Evolutionary conservation across 106 monocot genomes (phyloP).

Genomic region (Iris macrosiphon): DNA sequence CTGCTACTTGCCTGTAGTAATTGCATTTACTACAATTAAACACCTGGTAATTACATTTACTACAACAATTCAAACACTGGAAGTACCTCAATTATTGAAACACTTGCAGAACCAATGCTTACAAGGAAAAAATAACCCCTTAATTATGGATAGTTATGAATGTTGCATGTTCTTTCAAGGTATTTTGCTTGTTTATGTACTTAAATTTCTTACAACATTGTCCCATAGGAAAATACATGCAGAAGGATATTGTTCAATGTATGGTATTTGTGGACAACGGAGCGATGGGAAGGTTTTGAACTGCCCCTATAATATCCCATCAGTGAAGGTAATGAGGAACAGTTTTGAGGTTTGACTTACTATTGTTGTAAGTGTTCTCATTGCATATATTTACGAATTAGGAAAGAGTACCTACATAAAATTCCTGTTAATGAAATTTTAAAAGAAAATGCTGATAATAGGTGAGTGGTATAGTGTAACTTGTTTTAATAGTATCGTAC

Average conservation of each 20-base stretch:
- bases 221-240: constrained; percentile 38
- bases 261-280: constrained; percentile 71
- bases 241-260: constrained; percentile 85
- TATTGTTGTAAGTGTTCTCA: not conserved
- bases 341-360: too few relatives aligned
- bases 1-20: too few relatives aligned
- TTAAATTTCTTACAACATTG: too few relatives aligned
- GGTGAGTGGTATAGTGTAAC: not conserved
- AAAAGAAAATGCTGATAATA: not conserved
- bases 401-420: not conserved
- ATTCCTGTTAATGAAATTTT: not conserved
- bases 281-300: constrained; percentile 80
- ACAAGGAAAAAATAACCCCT: too few relatives aligned
- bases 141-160: too few relatives aligned
- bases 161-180: too few relatives aligned
- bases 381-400: not conserved
- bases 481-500: not conserved
- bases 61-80: too few relatives aligned
- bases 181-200: too few relatives aligned
- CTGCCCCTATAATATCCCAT: constrained; percentile 31
- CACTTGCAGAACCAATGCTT: too few relatives aligned
- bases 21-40: too few relatives aligned
- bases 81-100: too few relatives aligned
- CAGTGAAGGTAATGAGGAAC: constrained; percentile 82
- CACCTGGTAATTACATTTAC: too few relatives aligned